Base-by-base conservation (phyloP, 2,329 filamentous ascomycete species). In the Fonsecaea multimorphosa region DNA sequence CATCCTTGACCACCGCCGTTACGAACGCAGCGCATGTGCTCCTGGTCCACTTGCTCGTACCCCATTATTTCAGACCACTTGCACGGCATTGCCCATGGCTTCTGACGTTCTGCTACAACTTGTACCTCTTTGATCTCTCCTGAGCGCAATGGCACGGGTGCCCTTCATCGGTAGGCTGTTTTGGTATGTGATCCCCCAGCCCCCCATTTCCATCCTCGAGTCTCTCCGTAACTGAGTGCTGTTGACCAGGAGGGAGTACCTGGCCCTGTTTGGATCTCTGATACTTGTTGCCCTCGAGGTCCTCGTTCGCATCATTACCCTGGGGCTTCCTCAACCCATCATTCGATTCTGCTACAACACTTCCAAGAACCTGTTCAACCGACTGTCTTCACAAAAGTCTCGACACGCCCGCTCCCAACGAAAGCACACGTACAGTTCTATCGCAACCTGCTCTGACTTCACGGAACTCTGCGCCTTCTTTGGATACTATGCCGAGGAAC, bases 401-500 rank as follows among this genome's bases (percentile, higher is more conserved):
- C 89, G 87, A 72, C 86, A 85, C 71, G 88, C 87, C 9, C 87
- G 89, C 65, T 86, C 87, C 66, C 87, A 85, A 74, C 90, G 88
- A 74, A 90, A 90, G 75, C 83, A 86, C 44, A 84, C 92, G 63
- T 92, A 91, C 44, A 85, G 81, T n/a, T 87, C 89, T 8, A 89
- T 99, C 64, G 90, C 92, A 63, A 89, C 95, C 75, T 92, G 94
- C 3, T 87, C 91, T 67, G 95, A 98, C 75, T 98, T 99, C 76
- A 88, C 92, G 53, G 94, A 98, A 75, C 86, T 99, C n/a, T 98
- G 94, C 78, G 89, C 89, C 44, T 81, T 97, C 12, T 97, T 89
- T 78, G 94, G 93, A 54, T 98, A 97, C 78, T 90, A 92, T 72
- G 92, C 94, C 5, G 95, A 99, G 77, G 95, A 99, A 79, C 95